Conservation (phyloP, 2,329 filamentous ascomycete genomes). For the Xylaria sp. region DNA sequence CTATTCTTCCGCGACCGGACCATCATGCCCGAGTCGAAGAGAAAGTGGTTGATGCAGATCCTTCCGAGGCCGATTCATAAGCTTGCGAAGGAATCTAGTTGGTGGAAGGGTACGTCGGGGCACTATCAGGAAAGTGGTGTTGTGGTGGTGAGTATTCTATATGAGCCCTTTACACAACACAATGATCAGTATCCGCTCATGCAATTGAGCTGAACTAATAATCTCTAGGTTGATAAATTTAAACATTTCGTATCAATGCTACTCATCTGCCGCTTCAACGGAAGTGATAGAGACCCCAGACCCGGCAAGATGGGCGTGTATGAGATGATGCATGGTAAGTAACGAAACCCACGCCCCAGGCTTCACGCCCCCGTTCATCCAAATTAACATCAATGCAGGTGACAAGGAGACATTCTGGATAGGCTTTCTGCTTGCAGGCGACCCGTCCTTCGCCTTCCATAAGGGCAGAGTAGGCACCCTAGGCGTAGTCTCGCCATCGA, state of each 20-base stretch:
- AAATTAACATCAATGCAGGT: slow-evolving; percentile 42
- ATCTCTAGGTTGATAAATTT: slow-evolving; percentile 54
- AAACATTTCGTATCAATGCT: slow-evolving; percentile 57
- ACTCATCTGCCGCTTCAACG: slow-evolving; percentile 55
- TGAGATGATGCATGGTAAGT: slow-evolving; percentile 58
- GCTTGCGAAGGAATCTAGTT: slow-evolving; percentile 52
- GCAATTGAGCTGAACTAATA: slow-evolving; percentile 1
- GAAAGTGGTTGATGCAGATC: slow-evolving; percentile 55
- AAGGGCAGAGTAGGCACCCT: slow-evolving; percentile 53
- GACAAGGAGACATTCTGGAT: slow-evolving; percentile 64
- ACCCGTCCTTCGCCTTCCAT: slow-evolving; percentile 57
- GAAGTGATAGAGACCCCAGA: slow-evolving; percentile 57
- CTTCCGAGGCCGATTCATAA: slow-evolving; percentile 56
- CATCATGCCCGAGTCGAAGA: slow-evolving; percentile 54
- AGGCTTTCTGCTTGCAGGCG: slow-evolving; percentile 58
- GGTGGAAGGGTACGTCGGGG: slow-evolving; percentile 53
- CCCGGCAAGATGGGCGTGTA: slow-evolving; percentile 56
- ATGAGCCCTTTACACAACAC: background rate
- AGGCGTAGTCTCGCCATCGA: slow-evolving; percentile 44
- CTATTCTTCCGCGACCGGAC: slow-evolving; percentile 60
- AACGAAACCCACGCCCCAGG: background rate
- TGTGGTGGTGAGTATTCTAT: slow-evolving; percentile 51
- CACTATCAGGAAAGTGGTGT: slow-evolving; percentile 60
- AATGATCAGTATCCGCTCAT: background rate
- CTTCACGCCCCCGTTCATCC: background rate